Evolutionary conservation across 306 rosid genomes (phyloP), one percentile per base, ranked within the genome.

Genomic region (Rosa multiflora): DNA sequence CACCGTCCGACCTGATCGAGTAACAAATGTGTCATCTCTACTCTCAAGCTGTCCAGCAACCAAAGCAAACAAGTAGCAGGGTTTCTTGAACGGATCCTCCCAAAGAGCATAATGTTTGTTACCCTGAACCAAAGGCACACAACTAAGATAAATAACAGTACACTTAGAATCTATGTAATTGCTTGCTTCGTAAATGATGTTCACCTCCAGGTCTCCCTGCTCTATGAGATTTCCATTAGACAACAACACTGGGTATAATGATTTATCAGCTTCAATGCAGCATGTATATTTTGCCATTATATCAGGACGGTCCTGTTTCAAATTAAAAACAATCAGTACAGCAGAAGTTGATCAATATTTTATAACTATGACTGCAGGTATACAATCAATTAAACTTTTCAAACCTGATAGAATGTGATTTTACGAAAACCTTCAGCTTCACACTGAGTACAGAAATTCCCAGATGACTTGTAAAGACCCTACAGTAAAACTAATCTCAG

Each of bases 361-460:
- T 49, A 32, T 40, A 73, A 63, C 72, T 75, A 62, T 29, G 51
- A 64, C 46, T 64, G 78, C 52, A 76, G 43, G 43, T 11, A 63
- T 21, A 44, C 32, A 51, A 62, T 61, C 52, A 44, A 73, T 40
- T 42, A 39, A 73, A 43, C n/a, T 74, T 62, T 80, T 47, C 73
- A 70, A 81, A 90, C 99, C 98, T 95, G 98, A 85, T 89, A 93
- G 82, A 83, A 95, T 40, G 98, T 95, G 82, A 95, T 93, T 76
- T 95, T 95, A 73, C 96, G 98, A 83, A 95, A 95, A 73, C 99
- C 99, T 84, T 95, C 99, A 49, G 99, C 99, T 87, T 95, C 99
- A 82, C 99, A 95, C 82, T 95, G 99, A 61, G 99, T 95, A 79
- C 97, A 95, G 90, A 95, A 93, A 87, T 91, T 95, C 74, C 96